Evolutionary conservation across 768 basidiomycete species (phyloP).

Genomic region (Boletus sp.): DNA sequence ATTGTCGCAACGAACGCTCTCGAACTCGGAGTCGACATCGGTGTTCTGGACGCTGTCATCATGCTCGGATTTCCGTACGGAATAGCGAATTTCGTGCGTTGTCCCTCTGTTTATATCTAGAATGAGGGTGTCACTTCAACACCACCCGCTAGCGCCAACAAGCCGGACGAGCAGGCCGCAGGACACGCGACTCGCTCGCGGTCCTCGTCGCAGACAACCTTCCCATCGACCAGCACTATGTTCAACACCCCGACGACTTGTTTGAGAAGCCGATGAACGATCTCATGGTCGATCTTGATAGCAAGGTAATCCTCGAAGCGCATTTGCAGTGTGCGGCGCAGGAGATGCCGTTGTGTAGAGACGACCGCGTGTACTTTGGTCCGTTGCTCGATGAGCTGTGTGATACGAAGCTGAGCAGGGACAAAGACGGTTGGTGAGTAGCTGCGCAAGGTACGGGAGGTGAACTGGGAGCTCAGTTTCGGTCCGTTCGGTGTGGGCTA

Average conservation of each 20-base stretch:
- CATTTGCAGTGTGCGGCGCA: conserved; percentile 86
- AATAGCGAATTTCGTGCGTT: conserved; percentile 74
- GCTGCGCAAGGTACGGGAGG: neutral
- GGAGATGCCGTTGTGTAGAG: conserved; percentile 74
- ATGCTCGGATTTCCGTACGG: conserved; percentile 83
- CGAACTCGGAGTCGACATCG: conserved; percentile 90
- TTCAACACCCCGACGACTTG: conserved; percentile 63
- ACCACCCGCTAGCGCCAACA: conserved; percentile 65
- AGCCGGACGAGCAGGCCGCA: conserved; percentile 81
- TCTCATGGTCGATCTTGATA: conserved; percentile 69
- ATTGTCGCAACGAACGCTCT: conserved; percentile 89
- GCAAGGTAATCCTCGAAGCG: conserved; percentile 71
- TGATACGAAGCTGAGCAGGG: conserved; percentile 53
- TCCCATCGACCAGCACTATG: conserved; percentile 75
- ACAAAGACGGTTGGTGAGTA: conserved; percentile 79
- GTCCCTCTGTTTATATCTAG: neutral
- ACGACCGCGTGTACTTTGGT: conserved; percentile 72
- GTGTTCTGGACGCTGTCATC: conserved; percentile 82
- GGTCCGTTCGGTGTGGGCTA: conserved; percentile 24
- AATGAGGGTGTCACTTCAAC: neutral
- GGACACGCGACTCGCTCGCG: conserved; percentile 74
- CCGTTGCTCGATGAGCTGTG: conserved; percentile 56
- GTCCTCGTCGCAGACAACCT: conserved; percentile 66
- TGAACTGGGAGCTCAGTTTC: neutral
- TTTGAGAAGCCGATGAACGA: conserved; percentile 61